Conservation (phyloP, 345 rosid species). For the thale cress (Arabidopsis thaliana) region TAIR10.1 NC_003075.7:6248001-6248500, state of each 20-base stretch:
- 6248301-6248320: slow-evolving; percentile 82
- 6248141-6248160: slow-evolving; percentile 67
- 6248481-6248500: slow-evolving; percentile 2
- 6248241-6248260: slow-evolving; percentile 94
- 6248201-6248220: slow-evolving; percentile 62
- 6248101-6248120: slow-evolving; percentile 58
- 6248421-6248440: slow-evolving; percentile 3
- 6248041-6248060: slow-evolving; percentile 70
- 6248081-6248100: slow-evolving; percentile 31
- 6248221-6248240: slow-evolving; percentile 68
- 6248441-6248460: slow-evolving; percentile 2
- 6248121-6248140: slow-evolving; percentile 63
- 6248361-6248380: slow-evolving; percentile 92
- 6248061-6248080: slow-evolving; percentile 54
- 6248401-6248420: slow-evolving; percentile 12
- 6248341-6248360: slow-evolving; percentile 99
- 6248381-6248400: slow-evolving; percentile 69
- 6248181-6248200: slow-evolving; percentile 76
- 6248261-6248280: slow-evolving; percentile 95
- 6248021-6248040: slow-evolving; percentile 53
- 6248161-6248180: slow-evolving; percentile 66
- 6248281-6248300: slow-evolving; percentile 85
- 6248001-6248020: slow-evolving; percentile 43
- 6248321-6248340: slow-evolving; percentile 97
- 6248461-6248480: neutral